phyloP scores from a whole-genome alignment of 805 yeast species.

The Tetrapisispora iriomotensis region DNA sequence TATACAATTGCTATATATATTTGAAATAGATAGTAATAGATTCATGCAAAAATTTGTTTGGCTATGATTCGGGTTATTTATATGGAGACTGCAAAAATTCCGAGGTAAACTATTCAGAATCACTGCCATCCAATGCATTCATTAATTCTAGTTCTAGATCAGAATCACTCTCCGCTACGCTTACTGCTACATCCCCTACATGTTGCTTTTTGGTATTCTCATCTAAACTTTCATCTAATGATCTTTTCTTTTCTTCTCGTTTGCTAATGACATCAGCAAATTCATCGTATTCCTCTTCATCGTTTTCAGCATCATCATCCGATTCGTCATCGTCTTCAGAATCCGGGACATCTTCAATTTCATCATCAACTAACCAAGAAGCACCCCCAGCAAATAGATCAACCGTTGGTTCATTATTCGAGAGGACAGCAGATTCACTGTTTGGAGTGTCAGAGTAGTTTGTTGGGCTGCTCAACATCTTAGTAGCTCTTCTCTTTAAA shows the following conservation, averaged over 20 bases:
- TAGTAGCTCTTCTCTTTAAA: constrained; percentile 28
- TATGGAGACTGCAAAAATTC: too few relatives aligned
- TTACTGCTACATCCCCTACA: constrained; percentile 4
- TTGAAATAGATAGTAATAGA: too few relatives aligned
- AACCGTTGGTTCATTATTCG: constrained; percentile 10
- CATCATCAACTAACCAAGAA: constrained; percentile 28
- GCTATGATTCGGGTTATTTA: too few relatives aligned
- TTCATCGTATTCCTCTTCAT: constrained; percentile 9
- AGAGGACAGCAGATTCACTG: constrained; percentile 1
- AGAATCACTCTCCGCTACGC: constrained; percentile 18
- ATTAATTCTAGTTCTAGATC: constrained; percentile 26
- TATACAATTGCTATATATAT: too few relatives aligned
- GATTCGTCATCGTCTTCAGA: constrained; percentile 17
- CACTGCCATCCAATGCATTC: constrained; percentile 7
- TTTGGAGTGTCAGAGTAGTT: constrained; percentile 8
- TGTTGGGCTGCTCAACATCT: constrained; percentile 31
- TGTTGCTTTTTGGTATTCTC: constrained; percentile 1
- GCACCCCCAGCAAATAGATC: constrained; percentile 24
- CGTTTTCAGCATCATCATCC: constrained; percentile 9
- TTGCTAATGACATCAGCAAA: constrained; percentile 5
- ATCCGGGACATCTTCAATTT: constrained; percentile 22
- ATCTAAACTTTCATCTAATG: constrained; percentile 5
- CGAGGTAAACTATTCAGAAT: background rate
- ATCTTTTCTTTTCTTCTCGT: constrained; percentile 5
- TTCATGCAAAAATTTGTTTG: too few relatives aligned